phyloP scores from a whole-genome alignment of 2,329 filamentous ascomycete genomes.

The Aspergillus spinulosporus region DNA sequence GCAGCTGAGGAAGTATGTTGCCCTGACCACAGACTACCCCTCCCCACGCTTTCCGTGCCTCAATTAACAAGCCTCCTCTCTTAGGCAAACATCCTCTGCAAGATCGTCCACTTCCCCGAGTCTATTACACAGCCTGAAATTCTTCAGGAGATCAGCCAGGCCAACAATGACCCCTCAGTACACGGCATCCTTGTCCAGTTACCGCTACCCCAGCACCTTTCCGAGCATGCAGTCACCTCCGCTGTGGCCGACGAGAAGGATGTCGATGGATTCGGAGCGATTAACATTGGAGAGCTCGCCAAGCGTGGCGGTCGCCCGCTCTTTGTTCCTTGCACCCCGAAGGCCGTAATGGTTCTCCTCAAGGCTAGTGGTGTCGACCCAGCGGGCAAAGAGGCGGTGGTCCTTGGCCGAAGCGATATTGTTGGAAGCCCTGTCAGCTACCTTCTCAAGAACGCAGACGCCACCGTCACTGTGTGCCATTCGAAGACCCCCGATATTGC shows the following conservation, averaged over 20 bases:
- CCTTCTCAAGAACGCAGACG: conserved; percentile 89
- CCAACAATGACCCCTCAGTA: conserved; percentile 83
- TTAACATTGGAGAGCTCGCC: conserved; percentile 93
- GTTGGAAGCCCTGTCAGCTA: conserved; percentile 97
- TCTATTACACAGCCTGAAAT: conserved; percentile 81
- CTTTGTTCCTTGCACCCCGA: conserved; percentile 93
- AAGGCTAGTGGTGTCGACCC: conserved; percentile 79
- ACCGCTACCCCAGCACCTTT: conserved; percentile 83
- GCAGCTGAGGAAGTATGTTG: conserved; percentile 78
- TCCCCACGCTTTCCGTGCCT: not conserved
- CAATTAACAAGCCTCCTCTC: conserved; percentile 14
- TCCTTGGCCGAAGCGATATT: conserved; percentile 93
- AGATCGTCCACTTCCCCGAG: conserved; percentile 79
- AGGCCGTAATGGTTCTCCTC: conserved; percentile 93
- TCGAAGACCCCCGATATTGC: conserved; percentile 77
- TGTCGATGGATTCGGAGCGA: conserved; percentile 92
- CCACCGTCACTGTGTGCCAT: conserved; percentile 95
- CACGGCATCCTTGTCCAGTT: conserved; percentile 94
- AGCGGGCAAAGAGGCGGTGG: conserved; percentile 88
- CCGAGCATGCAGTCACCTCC: conserved; percentile 86
- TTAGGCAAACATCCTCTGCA: conserved; percentile 87
- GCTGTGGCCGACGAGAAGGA: conserved; percentile 92
- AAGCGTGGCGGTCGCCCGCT: conserved; percentile 88
- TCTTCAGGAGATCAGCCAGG: conserved; percentile 72
- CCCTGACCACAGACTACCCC: not conserved